Evolutionary conservation across 257 asterid genomes (phyloP), one percentile per base, ranked within the genome.

Genomic region (Jacaranda copaia): DNA sequence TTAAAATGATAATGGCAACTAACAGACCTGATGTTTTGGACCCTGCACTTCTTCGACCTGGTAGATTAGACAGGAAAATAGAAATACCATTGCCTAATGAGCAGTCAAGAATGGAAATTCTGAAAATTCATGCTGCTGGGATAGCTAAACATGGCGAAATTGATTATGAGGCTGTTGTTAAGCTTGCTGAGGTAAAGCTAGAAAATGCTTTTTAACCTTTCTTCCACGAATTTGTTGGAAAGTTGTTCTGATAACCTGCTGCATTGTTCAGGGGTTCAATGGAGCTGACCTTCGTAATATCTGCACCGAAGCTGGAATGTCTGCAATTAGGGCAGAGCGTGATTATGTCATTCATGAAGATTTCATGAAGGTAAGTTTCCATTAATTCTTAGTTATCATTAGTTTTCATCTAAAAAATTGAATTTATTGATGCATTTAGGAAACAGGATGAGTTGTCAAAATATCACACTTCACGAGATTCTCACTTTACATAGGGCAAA

Each of bases 1-100:
- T 91, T n/a, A 94, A 94, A 85, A 92, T 94, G 97, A 92, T 94
- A 51, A 90, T 94, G 98, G 98, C 98, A 8, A 92, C 98, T 15
- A 92, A 93, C 77, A 87, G 98, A 70, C 97, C 97, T 4, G 97
- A 93, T 88, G 98, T 93, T 57, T 87, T 94, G 81, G 98, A 94
- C 80, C 97, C 98, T 6, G 97, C 98, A 40, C 97, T 94, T 81
- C 97, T 93, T 77, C 92, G 97, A 40, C 98, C 97, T 4, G 98
- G 98, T 69, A 93, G 97, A 2, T 81, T 92, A 77, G 97, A 94
- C 87, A 88, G 98, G 88, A 93, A 93, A 84, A 93, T 93, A 64
- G 97, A 94, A 78, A 94, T 94, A 57, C 97, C 98, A 39, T 80
- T 93, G 84, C 97, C 98, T 40, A 92, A 92, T 72, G 98, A 92